Conservation (phyloP, 495 filamentous ascomycete species). For the Tuber microsphaerosporum region DNA sequence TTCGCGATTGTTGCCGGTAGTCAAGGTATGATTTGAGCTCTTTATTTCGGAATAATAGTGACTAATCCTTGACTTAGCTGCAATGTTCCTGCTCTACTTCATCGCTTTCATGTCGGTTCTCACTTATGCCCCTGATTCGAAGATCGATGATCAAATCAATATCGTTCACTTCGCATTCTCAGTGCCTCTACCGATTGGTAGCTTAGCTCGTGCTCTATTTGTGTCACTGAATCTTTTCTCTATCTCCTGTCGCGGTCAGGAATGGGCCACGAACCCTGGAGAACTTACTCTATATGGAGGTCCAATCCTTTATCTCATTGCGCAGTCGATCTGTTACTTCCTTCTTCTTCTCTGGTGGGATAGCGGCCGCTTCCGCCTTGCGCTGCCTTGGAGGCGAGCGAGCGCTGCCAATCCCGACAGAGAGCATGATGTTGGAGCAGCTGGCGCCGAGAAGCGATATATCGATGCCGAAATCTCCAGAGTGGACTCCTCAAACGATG, state of each 20-base stretch:
- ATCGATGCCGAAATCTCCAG: constrained; percentile 48
- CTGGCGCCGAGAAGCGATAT: constrained; percentile 42
- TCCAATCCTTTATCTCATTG: constrained; percentile 67
- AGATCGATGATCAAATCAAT: constrained; percentile 54
- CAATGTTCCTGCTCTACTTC: constrained; percentile 71
- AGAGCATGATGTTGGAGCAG: constrained; percentile 23
- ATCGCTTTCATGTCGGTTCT: constrained; percentile 62
- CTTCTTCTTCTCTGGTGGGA: constrained; percentile 64
- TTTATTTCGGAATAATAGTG: constrained; percentile 50
- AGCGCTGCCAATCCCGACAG: constrained; percentile 48
- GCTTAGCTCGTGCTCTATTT: constrained; percentile 61
- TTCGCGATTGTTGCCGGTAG: constrained; percentile 68
- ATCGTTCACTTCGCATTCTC: constrained; percentile 63
- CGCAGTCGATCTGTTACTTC: constrained; percentile 62
- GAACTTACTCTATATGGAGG: constrained; percentile 67
- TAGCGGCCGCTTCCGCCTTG: constrained; percentile 51
- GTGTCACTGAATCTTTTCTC: constrained; percentile 72
- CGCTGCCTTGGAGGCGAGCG: constrained; percentile 43
- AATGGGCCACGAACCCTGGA: constrained; percentile 60
- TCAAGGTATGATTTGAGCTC: constrained; percentile 62
- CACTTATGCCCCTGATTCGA: constrained; percentile 57
- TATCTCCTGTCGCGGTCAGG: constrained; percentile 57
- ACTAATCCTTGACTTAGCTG: constrained; percentile 38
- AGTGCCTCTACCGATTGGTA: constrained; percentile 61
- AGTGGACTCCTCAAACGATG: constrained; percentile 52